Base-by-base conservation (phyloP, 768 basidiomycete species). In the Lanmaoa rubissima region DNA sequence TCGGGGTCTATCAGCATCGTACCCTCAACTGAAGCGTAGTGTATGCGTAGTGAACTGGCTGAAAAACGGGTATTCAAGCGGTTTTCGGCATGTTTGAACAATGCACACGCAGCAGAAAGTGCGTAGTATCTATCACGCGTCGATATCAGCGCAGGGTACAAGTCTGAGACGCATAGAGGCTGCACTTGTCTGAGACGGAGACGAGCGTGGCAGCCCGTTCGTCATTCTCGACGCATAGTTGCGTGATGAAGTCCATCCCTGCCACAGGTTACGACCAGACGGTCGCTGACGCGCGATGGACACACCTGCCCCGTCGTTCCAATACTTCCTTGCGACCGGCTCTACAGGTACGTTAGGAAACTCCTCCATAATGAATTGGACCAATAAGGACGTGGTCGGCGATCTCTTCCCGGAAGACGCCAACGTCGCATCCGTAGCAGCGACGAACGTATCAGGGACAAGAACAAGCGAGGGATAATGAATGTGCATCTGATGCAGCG, bases 1-100 rank as follows among this genome's bases (percentile, higher is more conserved):
- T 94, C 94, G 0, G 86, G 80, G 66, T 98, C 97, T 60, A 99
- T 89, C 81, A 97, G 82, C 89, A 98, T 91, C 0, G 92, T 95
- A 0, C 95, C 95, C 68, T 95, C 91, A 0, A 90, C 85, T 2
- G 90, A 83, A 1, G 83, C 76, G 65, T 89, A 94, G 21, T 83
- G 79, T 53, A 94, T 91, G 35, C 85, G 80, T 24, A 94, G 75
- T 10, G 92, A 92, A 4, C 74, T 77, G 0, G 80, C 70, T 1
- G 90, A 79, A 68, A 90, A 98, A 14, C 84, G 81, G 0, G 81
- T 83, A 60, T 90, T 88, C 50, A 89, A 72, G 48, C 82, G 81
- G 2, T 73, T 72, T 66, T 95, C 91, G 21, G 87, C 80, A 63
- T 92, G 84, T 69, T 92, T 93, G 79, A 98, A 94, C 16, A 98